Conservation (phyloP, 495 filamentous ascomycete genomes). For the Immersiella caudata region DNA sequence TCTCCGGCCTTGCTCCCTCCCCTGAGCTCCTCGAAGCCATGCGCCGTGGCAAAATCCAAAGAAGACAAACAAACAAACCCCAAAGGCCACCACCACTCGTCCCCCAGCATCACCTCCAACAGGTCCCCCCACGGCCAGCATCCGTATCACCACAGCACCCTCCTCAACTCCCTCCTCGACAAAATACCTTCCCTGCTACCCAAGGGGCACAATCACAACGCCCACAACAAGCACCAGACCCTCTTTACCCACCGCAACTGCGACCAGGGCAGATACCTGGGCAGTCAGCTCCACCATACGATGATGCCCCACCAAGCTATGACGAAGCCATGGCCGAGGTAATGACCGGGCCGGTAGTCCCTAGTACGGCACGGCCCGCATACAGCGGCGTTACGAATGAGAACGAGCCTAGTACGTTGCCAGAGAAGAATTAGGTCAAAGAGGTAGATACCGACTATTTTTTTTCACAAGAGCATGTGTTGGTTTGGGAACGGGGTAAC, state of each 20-base stretch:
- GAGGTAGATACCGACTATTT: not conserved
- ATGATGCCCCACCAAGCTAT: slow-evolving; percentile 77
- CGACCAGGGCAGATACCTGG: slow-evolving; percentile 36
- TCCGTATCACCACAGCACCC: slow-evolving; percentile 15
- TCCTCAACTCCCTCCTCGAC: slow-evolving; percentile 6
- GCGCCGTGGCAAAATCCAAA: slow-evolving; percentile 38
- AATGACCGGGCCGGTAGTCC: slow-evolving; percentile 53
- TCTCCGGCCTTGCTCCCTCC: slow-evolving; percentile 88
- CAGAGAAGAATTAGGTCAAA: slow-evolving; percentile 35
- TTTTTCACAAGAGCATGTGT: not conserved
- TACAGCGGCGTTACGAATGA: slow-evolving; percentile 54
- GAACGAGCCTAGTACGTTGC: slow-evolving; percentile 49
- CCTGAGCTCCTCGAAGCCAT: slow-evolving; percentile 72
- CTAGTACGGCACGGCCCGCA: slow-evolving; percentile 39
- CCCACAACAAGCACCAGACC: slow-evolving; percentile 34
- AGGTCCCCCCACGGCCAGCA: not conserved
- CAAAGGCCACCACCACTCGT: slow-evolving; percentile 27
- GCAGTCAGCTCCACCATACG: slow-evolving; percentile 46
- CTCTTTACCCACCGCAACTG: slow-evolving; percentile 53
- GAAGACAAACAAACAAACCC: slow-evolving; percentile 16
- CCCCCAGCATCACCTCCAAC: slow-evolving; percentile 30
- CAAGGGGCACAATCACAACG: slow-evolving; percentile 29
- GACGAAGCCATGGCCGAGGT: slow-evolving; percentile 88
- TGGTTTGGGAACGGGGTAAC: not conserved
- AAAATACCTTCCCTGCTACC: not conserved